Evolutionary conservation across 2,329 filamentous ascomycete species (phyloP), one percentile per base, ranked within the genome.

Genomic region (Pseudomassariella vexata): DNA sequence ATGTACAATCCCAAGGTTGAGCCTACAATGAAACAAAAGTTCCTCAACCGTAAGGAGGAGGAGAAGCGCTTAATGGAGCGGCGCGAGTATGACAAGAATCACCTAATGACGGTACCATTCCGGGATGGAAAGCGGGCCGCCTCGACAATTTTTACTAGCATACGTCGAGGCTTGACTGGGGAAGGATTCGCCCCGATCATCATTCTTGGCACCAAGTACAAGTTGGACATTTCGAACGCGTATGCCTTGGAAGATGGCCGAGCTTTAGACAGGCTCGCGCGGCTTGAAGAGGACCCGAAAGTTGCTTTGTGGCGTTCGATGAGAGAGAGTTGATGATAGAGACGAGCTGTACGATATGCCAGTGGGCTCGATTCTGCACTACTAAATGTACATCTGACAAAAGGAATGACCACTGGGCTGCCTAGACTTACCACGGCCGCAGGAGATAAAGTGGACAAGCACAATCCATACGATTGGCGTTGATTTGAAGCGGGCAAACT

Each of bases 231-330:
- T 11, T 62, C 60, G 3, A 65, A 65, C 23, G 75, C 72, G 1
- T 78, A 73, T 59, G 70, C 70, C 15, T 60, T 79, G 29, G 76
- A 81, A 24, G 62, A 69, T 4, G 79, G 79, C 25, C 63, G 61
- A 34, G 72, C 72, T 4, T 49, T 82, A 32, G 76, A 81, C 54
- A 64, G 69, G 40, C 47, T 82, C 23, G 63, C 73, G 19, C 48
- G 42, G 35, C 48, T 65, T 17, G 48, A 56, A 44, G 35, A 47
- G 36, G 48, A 52, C 30, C 37, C 16, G 4, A 19, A 44, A 28
- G n/a, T n/a, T n/a, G n/a, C n/a, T n/a, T n/a, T n/a, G n/a, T n/a
- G n/a, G n/a, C n/a, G n/a, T n/a, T n/a, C n/a, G n/a, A n/a, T n/a
- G n/a, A n/a, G n/a, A n/a, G n/a, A n/a, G n/a, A n/a, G n/a, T n/a